A percentile compares a stretch with the other conserved stretches of the same genome.
Conservation (phyloP, 164 flowering plant genomes). For the Nelumbo lutea region DNA sequence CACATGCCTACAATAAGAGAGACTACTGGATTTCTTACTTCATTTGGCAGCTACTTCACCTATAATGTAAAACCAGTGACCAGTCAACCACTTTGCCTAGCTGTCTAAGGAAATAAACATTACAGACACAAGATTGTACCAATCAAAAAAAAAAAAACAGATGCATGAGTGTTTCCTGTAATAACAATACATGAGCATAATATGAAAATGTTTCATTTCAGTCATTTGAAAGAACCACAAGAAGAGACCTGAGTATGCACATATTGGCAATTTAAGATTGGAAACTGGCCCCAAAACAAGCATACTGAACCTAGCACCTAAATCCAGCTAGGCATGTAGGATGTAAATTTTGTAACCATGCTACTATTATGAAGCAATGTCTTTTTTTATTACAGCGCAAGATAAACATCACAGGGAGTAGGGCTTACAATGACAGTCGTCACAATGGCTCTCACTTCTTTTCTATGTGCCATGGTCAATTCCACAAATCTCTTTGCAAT, state of each 20-base stretch:
- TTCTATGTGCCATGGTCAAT: slow-evolving; percentile 82
- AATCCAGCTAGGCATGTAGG: not conserved
- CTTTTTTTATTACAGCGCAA: not conserved
- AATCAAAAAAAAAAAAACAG: not conserved
- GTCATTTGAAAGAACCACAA: not conserved
- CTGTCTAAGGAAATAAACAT: not conserved
- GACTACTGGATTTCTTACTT: too few species aligned
- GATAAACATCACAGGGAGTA: not conserved
- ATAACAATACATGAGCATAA: not conserved
- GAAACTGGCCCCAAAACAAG: not conserved
- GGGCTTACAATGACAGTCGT: slow-evolving; percentile 83
- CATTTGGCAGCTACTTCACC: too few species aligned
- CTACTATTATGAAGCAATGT: not conserved
- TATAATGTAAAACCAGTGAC: too few species aligned
- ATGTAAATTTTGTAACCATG: not conserved
- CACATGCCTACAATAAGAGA: too few species aligned
- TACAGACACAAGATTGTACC: not conserved
- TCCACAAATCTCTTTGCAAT: slow-evolving; percentile 58
- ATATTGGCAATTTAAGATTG: not conserved
- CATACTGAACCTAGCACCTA: not conserved
- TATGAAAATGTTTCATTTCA: not conserved
- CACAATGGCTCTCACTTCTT: slow-evolving; percentile 71
- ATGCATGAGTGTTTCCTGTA: not conserved
- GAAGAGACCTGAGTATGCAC: not conserved
- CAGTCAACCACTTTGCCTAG: not conserved